Evolutionary conservation across 805 yeast species (phyloP), one percentile per base, ranked within the genome.

Genomic region (Hanseniaspora lindneri): DNA sequence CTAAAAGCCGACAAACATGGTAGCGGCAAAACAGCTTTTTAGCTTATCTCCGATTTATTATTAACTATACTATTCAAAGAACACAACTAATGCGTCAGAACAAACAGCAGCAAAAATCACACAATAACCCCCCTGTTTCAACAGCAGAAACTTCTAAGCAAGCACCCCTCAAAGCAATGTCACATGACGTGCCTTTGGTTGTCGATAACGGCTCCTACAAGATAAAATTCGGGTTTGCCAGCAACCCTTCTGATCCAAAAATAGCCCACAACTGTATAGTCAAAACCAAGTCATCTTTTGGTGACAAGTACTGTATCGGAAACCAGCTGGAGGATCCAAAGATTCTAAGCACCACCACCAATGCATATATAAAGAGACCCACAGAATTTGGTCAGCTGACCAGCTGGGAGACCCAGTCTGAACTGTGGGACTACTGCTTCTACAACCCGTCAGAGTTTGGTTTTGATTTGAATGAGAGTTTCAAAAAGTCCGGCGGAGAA

Each of bases 151-250:
- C 29, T 9, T 11, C 29, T 9, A 27, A 11, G 8, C 37, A 16
- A 17, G 19, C 7, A 33, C 5, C 13, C 20, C 4, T 7, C 6
- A 17, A 33, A 16, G 6, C 8, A 33, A 33, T 33, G 21, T 7
- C 7, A n/a, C 16, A 20, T 23, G 25, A 47, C 3, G 17, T 30
- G 14, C 25, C 33, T 20, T 10, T 29, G 28, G 39, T 21, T 40
- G 36, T 92, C 14, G 98, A 92, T 58, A 92, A 92, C 68, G 98
- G 98, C 1, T 79, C 95, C 0, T 83, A 83, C 59, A 76, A 76
- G 52, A 72, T 92, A 47, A 89, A 89, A 59, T 69, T 75, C 35
- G 89, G 87, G 0, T 63, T 60, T 34, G 64, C 74, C 1, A 58
- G 58, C 1, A 54, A 51, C 0, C 54, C 54, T 2, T 67, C 62